These are phyloP conservation scores for Coleophoma crateriformis DNA, from an alignment of 2,329 filamentous ascomycete species.

Conservation along the genomic window DNA sequence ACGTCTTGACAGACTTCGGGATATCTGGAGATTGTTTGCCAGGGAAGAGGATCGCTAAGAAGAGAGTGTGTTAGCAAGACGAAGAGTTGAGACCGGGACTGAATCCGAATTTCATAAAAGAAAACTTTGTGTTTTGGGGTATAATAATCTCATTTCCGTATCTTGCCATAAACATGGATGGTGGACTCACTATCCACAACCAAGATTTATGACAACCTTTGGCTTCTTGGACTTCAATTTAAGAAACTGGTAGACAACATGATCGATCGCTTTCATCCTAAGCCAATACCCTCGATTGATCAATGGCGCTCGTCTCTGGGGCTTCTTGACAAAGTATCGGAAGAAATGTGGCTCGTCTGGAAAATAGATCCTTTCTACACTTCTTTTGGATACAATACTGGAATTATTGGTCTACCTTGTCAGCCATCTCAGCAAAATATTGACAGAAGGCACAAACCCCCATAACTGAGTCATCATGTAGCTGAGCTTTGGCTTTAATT, in stretches of 20 bases:
- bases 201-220: slow-evolving; percentile 78
- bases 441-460: slow-evolving; percentile 11
- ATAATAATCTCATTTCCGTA: slow-evolving; percentile 7
- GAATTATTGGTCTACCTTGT: slow-evolving; percentile 71
- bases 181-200: slow-evolving; percentile 77
- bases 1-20: slow-evolving; percentile 48
- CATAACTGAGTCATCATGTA: slow-evolving; percentile 39
- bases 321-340: slow-evolving; percentile 80
- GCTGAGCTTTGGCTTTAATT: slow-evolving; percentile 18
- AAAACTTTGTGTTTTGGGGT: no score
- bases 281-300: slow-evolving; percentile 90
- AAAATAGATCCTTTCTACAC: slow-evolving; percentile 85
- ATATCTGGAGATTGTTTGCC: slow-evolving; percentile 71
- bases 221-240: slow-evolving; percentile 43
- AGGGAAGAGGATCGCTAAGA: slow-evolving; percentile 76
- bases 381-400: slow-evolving; percentile 87
- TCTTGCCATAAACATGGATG: slow-evolving; percentile 1
- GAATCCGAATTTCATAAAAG: no score
- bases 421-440: no score
- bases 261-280: slow-evolving; percentile 76
- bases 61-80: no score
- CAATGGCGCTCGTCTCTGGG: slow-evolving; percentile 75
- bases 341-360: slow-evolving; percentile 76
- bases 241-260: slow-evolving; percentile 71
- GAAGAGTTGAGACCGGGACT: no score